phyloP scores from a whole-genome alignment of 139 green algal genomes.

The Yamagishiella unicocca region DNA sequence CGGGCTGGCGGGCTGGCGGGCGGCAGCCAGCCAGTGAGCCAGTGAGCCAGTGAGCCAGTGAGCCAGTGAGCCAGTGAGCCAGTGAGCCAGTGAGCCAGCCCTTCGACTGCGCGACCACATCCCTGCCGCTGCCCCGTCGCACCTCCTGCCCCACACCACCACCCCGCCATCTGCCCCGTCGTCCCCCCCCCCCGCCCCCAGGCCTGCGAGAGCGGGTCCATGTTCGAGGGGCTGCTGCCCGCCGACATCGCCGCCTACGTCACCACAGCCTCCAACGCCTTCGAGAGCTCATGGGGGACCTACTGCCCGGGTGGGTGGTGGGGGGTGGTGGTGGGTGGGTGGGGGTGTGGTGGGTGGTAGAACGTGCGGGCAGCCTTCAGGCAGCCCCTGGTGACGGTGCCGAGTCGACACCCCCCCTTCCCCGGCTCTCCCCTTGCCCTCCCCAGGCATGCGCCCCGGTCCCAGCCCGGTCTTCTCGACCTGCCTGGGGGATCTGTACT shows the following conservation, averaged over 20 bases:
- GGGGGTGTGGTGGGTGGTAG: not conserved
- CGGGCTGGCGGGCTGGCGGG: too few species aligned
- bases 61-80: not conserved
- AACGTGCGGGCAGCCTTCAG: not conserved
- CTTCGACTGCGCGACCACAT: not conserved
- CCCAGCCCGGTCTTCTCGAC: slow-evolving; percentile 63
- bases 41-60: not conserved
- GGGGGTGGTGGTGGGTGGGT: not conserved
- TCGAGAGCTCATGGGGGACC: slow-evolving; percentile 92
- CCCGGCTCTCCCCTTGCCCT: not conserved
- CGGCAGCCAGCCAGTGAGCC: not conserved
- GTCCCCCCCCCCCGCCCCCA: slow-evolving; percentile 50
- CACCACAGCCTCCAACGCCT: slow-evolving; percentile 90
- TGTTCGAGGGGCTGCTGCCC: slow-evolving; percentile 91
- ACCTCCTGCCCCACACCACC: not conserved
- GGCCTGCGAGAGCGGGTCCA: slow-evolving; percentile 93
- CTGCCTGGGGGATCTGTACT: slow-evolving; percentile 97
- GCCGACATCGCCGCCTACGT: slow-evolving; percentile 74
- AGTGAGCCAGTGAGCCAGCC: not conserved
- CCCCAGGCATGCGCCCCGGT: slow-evolving; percentile 45
- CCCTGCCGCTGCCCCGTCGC: not conserved
- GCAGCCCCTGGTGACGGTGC: too few species aligned
- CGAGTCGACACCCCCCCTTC: too few species aligned
- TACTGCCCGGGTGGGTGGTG: slow-evolving; percentile 85
- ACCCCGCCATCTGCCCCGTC: not conserved